Evolutionary conservation across 345 rosid genomes (phyloP).

Genomic region (Aquilaria sinensis): DNA sequence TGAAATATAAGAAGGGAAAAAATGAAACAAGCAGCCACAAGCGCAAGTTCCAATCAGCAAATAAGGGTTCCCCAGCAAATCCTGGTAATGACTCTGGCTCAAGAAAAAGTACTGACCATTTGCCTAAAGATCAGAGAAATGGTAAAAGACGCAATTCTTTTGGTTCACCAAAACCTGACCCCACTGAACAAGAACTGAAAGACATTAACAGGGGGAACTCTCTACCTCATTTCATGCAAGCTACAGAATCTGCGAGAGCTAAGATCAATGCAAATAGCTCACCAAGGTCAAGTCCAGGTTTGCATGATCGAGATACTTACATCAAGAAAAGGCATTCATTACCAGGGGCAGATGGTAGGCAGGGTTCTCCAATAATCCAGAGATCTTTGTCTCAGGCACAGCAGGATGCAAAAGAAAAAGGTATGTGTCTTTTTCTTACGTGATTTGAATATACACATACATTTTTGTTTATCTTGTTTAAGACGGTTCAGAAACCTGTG

Average conservation of each 20-base stretch:
- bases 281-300: conserved; percentile 86
- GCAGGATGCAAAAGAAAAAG: conserved; percentile 53
- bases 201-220: conserved; percentile 57
- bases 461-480: too few relatives aligned
- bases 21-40: conserved; percentile 42
- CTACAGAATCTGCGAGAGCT: conserved; percentile 80
- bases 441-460: background rate
- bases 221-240: conserved; percentile 85
- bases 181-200: conserved; percentile 56
- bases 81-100: conserved; percentile 43
- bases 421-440: background rate
- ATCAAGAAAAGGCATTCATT: conserved; percentile 81
- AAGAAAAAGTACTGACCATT: conserved; percentile 31
- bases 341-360: conserved; percentile 72
- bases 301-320: conserved; percentile 56
- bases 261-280: conserved; percentile 69
- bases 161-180: conserved; percentile 37
- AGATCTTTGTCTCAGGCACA: conserved; percentile 56
- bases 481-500: too few relatives aligned
- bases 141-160: conserved; percentile 62
- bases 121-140: conserved; percentile 50
- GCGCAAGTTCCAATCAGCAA: conserved; percentile 38
- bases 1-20: conserved; percentile 39
- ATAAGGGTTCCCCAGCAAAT: conserved; percentile 51
- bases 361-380: conserved; percentile 71